Evolutionary conservation across 106 monocot genomes (phyloP).

Genomic region (Dendrobium officinale): DNA sequence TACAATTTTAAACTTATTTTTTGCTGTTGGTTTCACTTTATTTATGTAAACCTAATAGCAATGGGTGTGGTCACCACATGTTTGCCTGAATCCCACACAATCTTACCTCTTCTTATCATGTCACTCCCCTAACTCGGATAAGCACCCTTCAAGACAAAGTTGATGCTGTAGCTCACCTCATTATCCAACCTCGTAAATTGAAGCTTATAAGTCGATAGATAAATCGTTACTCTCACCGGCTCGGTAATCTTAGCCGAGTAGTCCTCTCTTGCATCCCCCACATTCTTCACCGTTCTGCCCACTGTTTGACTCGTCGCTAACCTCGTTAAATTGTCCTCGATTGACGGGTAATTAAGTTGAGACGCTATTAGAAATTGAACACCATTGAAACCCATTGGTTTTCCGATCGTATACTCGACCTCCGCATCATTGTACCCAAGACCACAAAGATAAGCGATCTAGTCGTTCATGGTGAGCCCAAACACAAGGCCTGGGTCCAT

Average conservation of each 20-base stretch:
- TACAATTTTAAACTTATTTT: too few relatives aligned
- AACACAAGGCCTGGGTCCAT: conserved; percentile 24
- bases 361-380: neutral
- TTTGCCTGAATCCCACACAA: conserved; percentile 4
- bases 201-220: neutral
- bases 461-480: neutral
- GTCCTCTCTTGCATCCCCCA: neutral
- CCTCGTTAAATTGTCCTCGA: neutral
- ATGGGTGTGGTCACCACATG: conserved; percentile 2
- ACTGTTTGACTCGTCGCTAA: neutral
- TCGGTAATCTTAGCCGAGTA: neutral
- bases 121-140: neutral
- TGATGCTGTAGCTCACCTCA: neutral
- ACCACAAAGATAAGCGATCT: conserved; percentile 3
- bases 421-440: conserved; percentile 7
- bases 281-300: neutral
- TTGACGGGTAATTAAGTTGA: conserved; percentile 13
- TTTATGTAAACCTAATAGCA: neutral
- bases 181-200: neutral
- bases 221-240: neutral
- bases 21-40: too few relatives aligned
- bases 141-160: neutral
- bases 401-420: neutral
- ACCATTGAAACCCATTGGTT: neutral
- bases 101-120: neutral